Conservation (phyloP, 306 rosid genomes). For the Corylus avellana region DNA sequence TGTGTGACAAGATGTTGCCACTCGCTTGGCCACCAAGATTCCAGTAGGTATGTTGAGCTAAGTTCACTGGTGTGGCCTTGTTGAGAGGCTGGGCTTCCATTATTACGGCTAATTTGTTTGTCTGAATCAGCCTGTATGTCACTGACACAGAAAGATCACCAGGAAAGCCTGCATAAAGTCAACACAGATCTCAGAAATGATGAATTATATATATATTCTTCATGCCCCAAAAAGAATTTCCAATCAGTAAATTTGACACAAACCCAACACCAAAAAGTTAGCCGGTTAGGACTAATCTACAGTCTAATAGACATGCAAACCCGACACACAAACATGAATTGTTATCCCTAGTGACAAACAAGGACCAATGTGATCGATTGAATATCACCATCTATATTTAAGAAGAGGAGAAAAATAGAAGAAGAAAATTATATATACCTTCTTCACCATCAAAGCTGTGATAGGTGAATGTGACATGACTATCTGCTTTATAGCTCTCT, state of each 20-base stretch:
- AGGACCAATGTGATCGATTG: background rate
- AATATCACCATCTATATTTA: background rate
- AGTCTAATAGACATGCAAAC: no score
- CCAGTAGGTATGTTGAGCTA: constrained; percentile 77
- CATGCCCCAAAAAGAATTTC: background rate
- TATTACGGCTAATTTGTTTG: constrained; percentile 43
- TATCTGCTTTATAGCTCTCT: constrained; percentile 29
- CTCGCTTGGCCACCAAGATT: constrained; percentile 65
- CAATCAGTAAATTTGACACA: background rate
- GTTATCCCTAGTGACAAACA: no score
- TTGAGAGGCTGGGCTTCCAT: constrained; percentile 53
- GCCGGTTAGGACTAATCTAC: no score
- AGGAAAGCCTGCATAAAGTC: constrained; percentile 56
- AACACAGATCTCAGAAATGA: background rate
- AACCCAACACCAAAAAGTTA: no score
- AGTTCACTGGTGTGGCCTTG: constrained; percentile 66
- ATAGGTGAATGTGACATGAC: constrained; percentile 54
- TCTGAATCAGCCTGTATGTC: constrained; percentile 49
- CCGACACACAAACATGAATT: no score
- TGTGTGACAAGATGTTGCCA: constrained; percentile 60
- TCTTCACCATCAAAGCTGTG: constrained; percentile 55
- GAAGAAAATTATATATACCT: constrained; percentile 35
- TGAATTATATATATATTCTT: background rate
- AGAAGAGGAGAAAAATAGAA: background rate
- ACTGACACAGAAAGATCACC: constrained; percentile 56